These are phyloP conservation scores for Cercospora zeina DNA, from an alignment of 2,329 filamentous ascomycete genomes.

Conservation along the genomic window DNA sequence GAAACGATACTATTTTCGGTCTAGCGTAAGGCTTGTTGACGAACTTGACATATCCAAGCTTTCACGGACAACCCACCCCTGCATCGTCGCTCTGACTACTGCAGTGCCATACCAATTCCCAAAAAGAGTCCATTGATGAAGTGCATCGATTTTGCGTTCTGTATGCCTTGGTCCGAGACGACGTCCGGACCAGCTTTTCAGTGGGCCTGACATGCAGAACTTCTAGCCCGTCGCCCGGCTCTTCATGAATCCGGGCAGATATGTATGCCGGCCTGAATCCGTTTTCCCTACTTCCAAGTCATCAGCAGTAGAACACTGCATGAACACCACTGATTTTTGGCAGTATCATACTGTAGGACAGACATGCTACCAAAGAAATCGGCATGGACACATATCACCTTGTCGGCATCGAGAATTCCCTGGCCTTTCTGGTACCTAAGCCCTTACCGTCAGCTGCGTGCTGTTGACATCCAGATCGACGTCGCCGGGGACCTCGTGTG, in stretches of 20 bases:
- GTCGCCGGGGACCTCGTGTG: too few species aligned
- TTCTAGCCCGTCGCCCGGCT: too few species aligned
- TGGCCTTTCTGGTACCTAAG: background rate
- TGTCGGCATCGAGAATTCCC: background rate
- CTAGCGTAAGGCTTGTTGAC: background rate
- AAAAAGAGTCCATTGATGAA: background rate
- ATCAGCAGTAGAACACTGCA: too few species aligned
- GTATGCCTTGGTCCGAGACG: too few species aligned
- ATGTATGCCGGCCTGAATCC: too few species aligned
- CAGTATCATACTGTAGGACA: background rate
- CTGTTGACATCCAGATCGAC: too few species aligned
- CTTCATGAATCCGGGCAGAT: too few species aligned
- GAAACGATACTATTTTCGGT: background rate
- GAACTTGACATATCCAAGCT: background rate
- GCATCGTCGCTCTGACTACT: background rate
- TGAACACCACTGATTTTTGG: background rate
- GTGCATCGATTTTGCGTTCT: background rate
- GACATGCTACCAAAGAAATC: background rate
- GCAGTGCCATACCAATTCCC: background rate
- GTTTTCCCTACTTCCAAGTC: too few species aligned
- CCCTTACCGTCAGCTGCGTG: too few species aligned
- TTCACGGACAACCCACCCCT: background rate
- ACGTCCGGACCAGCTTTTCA: too few species aligned
- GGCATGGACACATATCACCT: background rate
- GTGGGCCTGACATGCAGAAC: too few species aligned